phyloP scores from a whole-genome alignment of 148 eudicot genomes.

The Cornus controversa region DNA sequence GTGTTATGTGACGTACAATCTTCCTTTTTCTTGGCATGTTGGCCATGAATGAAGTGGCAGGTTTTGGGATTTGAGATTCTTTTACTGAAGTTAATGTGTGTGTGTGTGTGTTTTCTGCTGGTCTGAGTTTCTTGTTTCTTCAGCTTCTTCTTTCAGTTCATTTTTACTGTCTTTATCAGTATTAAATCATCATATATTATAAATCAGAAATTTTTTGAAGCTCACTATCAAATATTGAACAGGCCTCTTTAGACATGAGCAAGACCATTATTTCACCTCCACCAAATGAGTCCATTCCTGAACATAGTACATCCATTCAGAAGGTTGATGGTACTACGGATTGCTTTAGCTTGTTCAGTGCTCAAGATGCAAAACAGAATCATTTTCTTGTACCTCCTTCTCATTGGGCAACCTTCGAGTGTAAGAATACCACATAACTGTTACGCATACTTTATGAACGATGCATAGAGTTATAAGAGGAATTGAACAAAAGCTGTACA shows the following conservation, averaged over 20 bases:
- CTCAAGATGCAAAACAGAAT: constrained; percentile 21
- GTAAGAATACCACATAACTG: constrained; percentile 30
- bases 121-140: constrained; percentile 1
- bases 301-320: constrained; percentile 7
- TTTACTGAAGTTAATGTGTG: neutral
- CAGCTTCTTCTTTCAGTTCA: neutral
- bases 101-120: neutral
- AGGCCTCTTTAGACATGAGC: constrained; percentile 53
- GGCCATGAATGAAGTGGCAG: neutral
- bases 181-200: neutral
- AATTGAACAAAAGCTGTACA: neutral
- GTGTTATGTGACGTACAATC: neutral
- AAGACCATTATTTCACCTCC: constrained; percentile 17
- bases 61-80: neutral
- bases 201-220: neutral
- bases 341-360: constrained; percentile 36
- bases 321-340: constrained; percentile 21
- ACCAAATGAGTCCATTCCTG: neutral
- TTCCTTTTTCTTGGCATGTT: neutral
- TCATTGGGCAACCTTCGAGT: constrained; percentile 60
- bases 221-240: constrained; percentile 5
- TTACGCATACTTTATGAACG: neutral
- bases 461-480: neutral
- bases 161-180: neutral
- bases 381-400: constrained; percentile 38